A percentile compares a stretch with the other conserved stretches of the same genome.
Evolutionary conservation across 106 monocot species (phyloP).

Genomic region (Acorus gramineus): DNA sequence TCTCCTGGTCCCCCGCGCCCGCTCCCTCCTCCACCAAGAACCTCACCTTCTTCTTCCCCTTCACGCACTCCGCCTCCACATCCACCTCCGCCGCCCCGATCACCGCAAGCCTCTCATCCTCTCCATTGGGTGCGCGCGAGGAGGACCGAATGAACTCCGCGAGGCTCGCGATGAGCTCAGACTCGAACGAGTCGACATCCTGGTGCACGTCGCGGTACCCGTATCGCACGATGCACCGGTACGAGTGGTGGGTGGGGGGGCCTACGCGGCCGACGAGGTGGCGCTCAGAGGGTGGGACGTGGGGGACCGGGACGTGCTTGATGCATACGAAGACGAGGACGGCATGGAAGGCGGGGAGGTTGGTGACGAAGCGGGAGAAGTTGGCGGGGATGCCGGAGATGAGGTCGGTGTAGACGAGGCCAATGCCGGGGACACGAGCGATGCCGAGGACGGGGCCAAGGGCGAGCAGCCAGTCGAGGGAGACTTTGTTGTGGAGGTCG

Average conservation of each 20-base stretch:
- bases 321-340: conserved; percentile 53
- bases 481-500: conserved; percentile 56
- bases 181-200: conserved; percentile 60
- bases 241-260: conserved; percentile 38
- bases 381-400: conserved; percentile 51
- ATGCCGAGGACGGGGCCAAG: conserved; percentile 47
- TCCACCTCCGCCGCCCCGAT: conserved; percentile 13
- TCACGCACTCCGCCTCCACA: conserved; percentile 2
- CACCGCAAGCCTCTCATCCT: conserved; percentile 24
- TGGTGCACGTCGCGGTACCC: conserved; percentile 74
- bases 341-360: conserved; percentile 54
- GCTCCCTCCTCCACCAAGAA: conserved; percentile 28
- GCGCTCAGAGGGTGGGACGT: conserved; percentile 40
- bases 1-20: conserved; percentile 5
- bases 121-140: background rate
- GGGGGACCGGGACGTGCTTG: conserved; percentile 47
- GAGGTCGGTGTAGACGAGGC: conserved; percentile 59
- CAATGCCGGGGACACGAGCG: conserved; percentile 59
- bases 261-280: conserved; percentile 56
- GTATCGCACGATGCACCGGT: conserved; percentile 67
- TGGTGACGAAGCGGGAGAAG: conserved; percentile 62
- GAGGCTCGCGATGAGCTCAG: conserved; percentile 38
- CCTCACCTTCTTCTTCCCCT: conserved; percentile 21
- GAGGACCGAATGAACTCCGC: conserved; percentile 29
- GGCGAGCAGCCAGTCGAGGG: conserved; percentile 62